Percentiles rank a stretch among this genome's conserved stretches.
phyloP scores from a whole-genome alignment of 257 asterid species.

The Eustoma russellianum region DNA sequence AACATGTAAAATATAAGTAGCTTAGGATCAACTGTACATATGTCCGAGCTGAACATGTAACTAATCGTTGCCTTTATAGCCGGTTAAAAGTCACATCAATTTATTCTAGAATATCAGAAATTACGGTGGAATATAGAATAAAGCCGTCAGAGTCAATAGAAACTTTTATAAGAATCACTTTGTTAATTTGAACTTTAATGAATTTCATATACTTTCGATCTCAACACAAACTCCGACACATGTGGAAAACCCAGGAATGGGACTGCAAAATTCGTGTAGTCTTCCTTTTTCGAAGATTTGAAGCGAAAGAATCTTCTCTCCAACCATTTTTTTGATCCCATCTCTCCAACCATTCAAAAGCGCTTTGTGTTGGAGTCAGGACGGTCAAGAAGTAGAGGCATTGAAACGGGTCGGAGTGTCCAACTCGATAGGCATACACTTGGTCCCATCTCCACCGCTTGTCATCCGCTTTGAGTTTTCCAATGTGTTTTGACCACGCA shows the following conservation, averaged over 20 bases:
- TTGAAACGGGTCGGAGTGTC: slow-evolving; percentile 47
- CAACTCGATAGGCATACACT: slow-evolving; percentile 64
- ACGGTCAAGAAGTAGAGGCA: slow-evolving; percentile 87
- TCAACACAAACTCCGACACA: slow-evolving; percentile 52
- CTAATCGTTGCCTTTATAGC: too few species aligned
- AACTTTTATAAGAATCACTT: too few species aligned
- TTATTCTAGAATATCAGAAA: too few species aligned
- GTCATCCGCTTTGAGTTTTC: slow-evolving; percentile 73
- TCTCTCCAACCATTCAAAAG: slow-evolving; percentile 36
- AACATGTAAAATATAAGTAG: too few species aligned
- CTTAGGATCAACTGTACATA: too few species aligned
- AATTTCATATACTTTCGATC: too few species aligned
- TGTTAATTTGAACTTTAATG: too few species aligned
- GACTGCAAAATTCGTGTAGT: slow-evolving; percentile 54
- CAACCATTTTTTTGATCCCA: too few species aligned
- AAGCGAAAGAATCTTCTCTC: slow-evolving; percentile 24
- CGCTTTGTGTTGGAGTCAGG: slow-evolving; percentile 71
- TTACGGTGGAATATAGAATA: too few species aligned
- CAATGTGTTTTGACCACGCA: slow-evolving; percentile 87
- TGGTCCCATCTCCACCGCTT: slow-evolving; percentile 72
- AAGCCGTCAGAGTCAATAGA: too few species aligned
- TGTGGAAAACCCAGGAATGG: slow-evolving; percentile 91
- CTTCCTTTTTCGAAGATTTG: slow-evolving; percentile 37
- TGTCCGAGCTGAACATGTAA: too few species aligned
- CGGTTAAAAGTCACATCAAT: too few species aligned